Conservation (phyloP, 768 basidiomycete genomes). For the Polyporus arcularius region DNA sequence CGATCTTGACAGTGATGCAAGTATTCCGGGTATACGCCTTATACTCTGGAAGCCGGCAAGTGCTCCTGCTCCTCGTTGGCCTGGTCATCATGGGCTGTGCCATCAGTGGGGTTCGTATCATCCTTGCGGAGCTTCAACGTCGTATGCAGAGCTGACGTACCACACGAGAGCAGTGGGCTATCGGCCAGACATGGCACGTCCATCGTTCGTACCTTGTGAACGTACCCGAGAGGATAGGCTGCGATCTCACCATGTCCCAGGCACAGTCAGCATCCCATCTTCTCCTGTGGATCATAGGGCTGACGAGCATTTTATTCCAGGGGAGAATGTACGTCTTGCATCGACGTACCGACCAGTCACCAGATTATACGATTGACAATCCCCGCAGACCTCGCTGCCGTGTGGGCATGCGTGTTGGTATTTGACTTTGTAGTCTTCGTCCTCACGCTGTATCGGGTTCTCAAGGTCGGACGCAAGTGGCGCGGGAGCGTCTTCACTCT, state of each 20-base stretch:
- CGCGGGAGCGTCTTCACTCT: conserved; percentile 3
- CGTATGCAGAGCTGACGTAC: no score
- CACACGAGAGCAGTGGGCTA: background rate
- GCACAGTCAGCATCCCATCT: background rate
- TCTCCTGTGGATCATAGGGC: background rate
- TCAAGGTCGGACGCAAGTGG: conserved; percentile 7
- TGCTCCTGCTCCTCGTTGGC: conserved; percentile 6
- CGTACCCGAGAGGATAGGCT: background rate
- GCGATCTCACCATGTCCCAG: conserved; percentile 3
- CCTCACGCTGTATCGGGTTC: conserved; percentile 17
- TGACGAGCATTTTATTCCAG: background rate
- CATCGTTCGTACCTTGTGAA: background rate
- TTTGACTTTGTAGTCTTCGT: conserved; percentile 22
- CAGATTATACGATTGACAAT: background rate
- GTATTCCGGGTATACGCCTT: conserved; percentile 23
- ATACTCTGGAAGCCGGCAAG: conserved; percentile 15
- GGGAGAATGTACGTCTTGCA: conserved; percentile 5
- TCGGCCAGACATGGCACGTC: background rate
- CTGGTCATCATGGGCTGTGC: background rate
- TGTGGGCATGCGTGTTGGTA: conserved; percentile 17
- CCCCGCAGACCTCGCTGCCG: conserved; percentile 14
- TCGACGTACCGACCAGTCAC: background rate
- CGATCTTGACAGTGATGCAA: conserved; percentile 14
- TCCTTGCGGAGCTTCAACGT: background rate
- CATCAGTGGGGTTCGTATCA: background rate